A percentile compares a stretch with the other conserved stretches of the same genome.
Conservation (phyloP, 2,329 filamentous ascomycete genomes). For the Colletotrichum nymphaeae region DNA sequence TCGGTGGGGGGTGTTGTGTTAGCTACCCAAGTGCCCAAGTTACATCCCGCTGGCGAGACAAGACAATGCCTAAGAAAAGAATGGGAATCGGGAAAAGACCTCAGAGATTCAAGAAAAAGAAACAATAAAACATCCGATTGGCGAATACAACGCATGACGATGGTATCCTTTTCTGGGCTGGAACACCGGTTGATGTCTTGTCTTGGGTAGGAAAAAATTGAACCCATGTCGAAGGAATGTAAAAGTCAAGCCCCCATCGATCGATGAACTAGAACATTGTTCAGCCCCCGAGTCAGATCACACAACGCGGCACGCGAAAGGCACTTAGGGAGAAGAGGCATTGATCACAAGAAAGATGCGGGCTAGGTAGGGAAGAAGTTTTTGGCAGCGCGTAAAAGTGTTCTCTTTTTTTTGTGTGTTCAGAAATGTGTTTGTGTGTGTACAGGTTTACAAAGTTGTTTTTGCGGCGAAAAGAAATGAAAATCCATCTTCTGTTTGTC, state of each 20-base stretch:
- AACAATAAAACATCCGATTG: constrained; percentile 3
- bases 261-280: neutral
- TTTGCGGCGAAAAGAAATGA: constrained; percentile 19
- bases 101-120: neutral
- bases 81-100: neutral
- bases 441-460: constrained; percentile 13
- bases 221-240: neutral
- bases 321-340: too few relatives aligned
- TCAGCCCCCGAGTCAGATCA: neutral
- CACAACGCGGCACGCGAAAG: neutral
- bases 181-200: neutral
- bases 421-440: constrained; percentile 15
- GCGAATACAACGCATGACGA: neutral
- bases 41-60: neutral
- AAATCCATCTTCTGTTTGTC: constrained; percentile 25
- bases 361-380: neutral
- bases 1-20: neutral
- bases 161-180: neutral
- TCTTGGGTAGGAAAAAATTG: neutral
- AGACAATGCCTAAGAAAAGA: neutral
- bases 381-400: constrained; percentile 25
- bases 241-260: neutral
- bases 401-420: constrained; percentile 3
- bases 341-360: too few relatives aligned
- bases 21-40: neutral